Evolutionary conservation across 2,329 filamentous ascomycete genomes (phyloP).

Genomic region (Pestalotiopsis sp.): DNA sequence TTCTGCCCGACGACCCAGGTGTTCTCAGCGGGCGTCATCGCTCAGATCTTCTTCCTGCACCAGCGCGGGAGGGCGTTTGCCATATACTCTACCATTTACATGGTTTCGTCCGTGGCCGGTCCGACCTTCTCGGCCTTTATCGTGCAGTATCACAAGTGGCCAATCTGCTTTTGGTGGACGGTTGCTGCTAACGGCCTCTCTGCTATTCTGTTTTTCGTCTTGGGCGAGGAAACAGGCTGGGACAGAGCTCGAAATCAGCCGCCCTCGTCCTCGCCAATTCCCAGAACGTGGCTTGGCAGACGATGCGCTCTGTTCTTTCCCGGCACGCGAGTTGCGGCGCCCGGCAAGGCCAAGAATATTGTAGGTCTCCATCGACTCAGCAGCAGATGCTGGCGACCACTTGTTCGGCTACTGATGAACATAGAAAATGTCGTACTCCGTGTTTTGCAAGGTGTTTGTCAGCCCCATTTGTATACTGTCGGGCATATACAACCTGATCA

Average conservation of each 20-base stretch:
- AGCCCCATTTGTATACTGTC: background rate
- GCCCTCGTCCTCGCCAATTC: background rate
- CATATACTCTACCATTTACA: background rate
- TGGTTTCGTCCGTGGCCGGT: background rate
- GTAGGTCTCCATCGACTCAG: background rate
- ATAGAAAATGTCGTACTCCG: background rate
- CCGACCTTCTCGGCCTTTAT: conserved; percentile 1
- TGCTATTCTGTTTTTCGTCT: background rate
- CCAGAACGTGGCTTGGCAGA: background rate
- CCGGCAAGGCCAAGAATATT: background rate
- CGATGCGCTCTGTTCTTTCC: background rate
- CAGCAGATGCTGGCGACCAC: background rate
- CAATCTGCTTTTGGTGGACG: conserved; percentile 1
- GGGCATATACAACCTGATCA: background rate
- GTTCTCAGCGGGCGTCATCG: background rate
- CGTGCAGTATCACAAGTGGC: background rate
- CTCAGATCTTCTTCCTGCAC: conserved; percentile 5
- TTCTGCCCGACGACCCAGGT: background rate
- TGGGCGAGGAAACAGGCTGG: background rate
- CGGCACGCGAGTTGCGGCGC: background rate
- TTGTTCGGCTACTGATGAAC: background rate
- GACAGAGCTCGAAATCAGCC: background rate
- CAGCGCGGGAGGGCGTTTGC: conserved; percentile 6
- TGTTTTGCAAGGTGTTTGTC: background rate
- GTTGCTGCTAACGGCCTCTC: background rate